Conservation (phyloP, 495 filamentous ascomycete species). For the Neurospora sp. region DNA sequence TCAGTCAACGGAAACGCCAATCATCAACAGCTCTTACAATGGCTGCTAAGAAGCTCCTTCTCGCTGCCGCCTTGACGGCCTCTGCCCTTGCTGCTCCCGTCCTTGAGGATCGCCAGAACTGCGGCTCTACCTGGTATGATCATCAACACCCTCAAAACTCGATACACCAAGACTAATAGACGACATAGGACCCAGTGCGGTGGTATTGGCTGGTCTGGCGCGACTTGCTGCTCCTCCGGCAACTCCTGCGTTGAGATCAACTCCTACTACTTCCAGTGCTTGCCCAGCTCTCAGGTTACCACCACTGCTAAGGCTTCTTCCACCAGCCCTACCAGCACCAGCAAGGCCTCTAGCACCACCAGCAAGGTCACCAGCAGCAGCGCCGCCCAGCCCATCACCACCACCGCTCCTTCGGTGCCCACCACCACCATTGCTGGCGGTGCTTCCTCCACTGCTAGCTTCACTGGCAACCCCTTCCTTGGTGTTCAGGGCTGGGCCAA, state of each 20-base stretch:
- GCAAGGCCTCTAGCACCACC: background rate
- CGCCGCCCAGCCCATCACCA: background rate
- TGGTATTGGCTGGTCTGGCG: conserved; percentile 34
- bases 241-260: conserved; percentile 35
- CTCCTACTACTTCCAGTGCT: conserved; percentile 41
- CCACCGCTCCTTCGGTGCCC: conserved; percentile 1
- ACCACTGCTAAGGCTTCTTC: conserved; percentile 8
- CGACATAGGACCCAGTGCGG: conserved; percentile 37
- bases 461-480: conserved; percentile 42
- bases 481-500: conserved; percentile 47
- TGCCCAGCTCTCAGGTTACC: conserved; percentile 19
- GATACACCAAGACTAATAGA: background rate
- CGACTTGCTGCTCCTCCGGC: conserved; percentile 36
- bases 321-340: conserved; percentile 9
- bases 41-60: conserved; percentile 18
- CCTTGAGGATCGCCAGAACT: conserved; percentile 32
- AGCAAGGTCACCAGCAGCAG: background rate
- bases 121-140: conserved; percentile 24
- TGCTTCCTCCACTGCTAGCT: conserved; percentile 19
- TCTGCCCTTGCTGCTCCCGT: conserved; percentile 29
- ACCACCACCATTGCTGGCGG: conserved; percentile 8
- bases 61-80: conserved; percentile 24
- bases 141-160: background rate
- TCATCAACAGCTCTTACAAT: conserved; percentile 10
- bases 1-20: background rate